Evolutionary conservation across 176 grass and related monocot genomes (phyloP), one percentile per base, ranked within the genome.

Genomic region (Triticum monococcum): DNA sequence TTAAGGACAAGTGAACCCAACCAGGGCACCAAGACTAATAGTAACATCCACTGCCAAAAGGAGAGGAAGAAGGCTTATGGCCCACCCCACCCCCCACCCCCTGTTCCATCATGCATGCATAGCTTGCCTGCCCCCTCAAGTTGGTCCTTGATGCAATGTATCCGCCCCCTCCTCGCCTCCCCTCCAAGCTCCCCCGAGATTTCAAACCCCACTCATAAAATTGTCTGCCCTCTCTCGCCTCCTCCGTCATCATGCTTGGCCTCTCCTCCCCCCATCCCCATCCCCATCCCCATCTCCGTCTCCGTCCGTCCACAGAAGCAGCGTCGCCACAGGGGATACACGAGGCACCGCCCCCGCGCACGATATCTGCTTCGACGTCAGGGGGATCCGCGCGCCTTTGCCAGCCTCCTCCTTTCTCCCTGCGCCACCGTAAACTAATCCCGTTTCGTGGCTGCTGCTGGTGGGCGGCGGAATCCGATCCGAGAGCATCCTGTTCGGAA

Each of bases 131-230:
- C 33, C 77, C 48, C 35, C 57, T 25, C 84, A 90, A 86, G 31
- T 87, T 83, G 89, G 88, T 89, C 78, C 88, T 83, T n/a, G 84
- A 78, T 90, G 79, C 89, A 87, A 4, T 83, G 84, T 43, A 87
- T 87, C 84, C 74, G 8, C 13, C 79, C 79, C 84, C 56, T 5
- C 9, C 6, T 69, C 1, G 26, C 61, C 9, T 38, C 63, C 48
- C 50, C 50, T 54, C 50, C 50, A 54, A 54, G 50, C 35, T 13
- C 60, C 78, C 6, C 69, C 70, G 18, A 78, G 79, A 86, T 86
- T 78, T 64, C 61, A 57, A 75, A 50, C 86, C 71, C 64, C 83
- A 86, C 83, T 64, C 79, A 90, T 90, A 86, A 90, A 86, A 86
- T 82, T 37, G 81, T 30, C 87, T 59, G 5, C 75, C 11, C 76